Percentiles rank a stretch among this genome's conserved stretches.
Conservation (phyloP, 306 rosid species). For the Acacia crassicarpa region DNA sequence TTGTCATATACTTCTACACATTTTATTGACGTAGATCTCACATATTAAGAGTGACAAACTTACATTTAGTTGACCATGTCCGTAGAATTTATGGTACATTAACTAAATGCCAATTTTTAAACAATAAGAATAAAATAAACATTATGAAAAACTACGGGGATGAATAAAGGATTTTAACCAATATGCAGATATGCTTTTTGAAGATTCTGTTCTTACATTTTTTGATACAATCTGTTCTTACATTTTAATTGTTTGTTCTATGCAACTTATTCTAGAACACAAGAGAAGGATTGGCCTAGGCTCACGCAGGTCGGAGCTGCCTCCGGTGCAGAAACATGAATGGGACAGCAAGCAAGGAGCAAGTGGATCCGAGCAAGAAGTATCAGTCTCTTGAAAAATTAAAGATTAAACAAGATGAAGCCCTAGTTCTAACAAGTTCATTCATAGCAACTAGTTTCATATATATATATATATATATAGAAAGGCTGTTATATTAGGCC, state of each 20-base stretch:
- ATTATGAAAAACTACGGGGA: neutral
- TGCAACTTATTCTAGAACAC: constrained; percentile 49
- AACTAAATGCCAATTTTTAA: neutral
- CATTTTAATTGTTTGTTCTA: constrained; percentile 24
- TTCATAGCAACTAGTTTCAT: constrained; percentile 47
- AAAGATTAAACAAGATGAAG: constrained; percentile 38
- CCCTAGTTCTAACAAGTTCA: constrained; percentile 38
- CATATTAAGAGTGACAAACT: neutral
- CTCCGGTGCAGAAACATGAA: constrained; percentile 44
- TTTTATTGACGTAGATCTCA: neutral
- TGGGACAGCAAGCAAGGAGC: constrained; percentile 51
- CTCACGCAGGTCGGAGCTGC: constrained; percentile 34
- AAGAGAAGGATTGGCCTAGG: constrained; percentile 55
- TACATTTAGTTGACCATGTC: neutral
- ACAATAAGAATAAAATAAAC: neutral
- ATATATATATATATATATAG: constrained; percentile 41
- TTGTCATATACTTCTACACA: neutral
- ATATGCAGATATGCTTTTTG: neutral
- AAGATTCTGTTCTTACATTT: constrained; percentile 6
- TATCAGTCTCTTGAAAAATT: constrained; percentile 46
- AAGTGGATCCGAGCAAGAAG: constrained; percentile 47
- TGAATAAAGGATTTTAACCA: neutral
- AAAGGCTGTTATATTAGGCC: constrained; percentile 42
- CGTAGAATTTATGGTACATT: neutral
- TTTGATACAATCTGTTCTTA: neutral